Conservation (phyloP, 306 rosid species). For the Citrullus mucosospermus region DNA sequence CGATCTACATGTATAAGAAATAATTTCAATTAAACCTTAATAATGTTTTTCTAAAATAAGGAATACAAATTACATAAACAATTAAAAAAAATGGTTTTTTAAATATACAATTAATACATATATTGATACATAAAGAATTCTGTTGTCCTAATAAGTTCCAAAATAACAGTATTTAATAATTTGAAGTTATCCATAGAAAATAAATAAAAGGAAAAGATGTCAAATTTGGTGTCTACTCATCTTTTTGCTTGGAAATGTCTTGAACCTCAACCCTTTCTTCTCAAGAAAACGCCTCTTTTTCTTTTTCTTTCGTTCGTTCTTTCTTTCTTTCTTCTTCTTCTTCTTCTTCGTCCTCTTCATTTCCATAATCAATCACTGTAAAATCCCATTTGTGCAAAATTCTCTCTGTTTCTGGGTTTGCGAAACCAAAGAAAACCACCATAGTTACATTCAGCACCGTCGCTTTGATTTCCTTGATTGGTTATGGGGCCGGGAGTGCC, state of each 20-base stretch:
- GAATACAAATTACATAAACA: no score
- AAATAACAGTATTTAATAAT: no score
- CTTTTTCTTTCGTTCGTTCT: background rate
- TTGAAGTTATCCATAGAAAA: no score
- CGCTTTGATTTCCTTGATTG: background rate
- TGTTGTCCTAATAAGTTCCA: no score
- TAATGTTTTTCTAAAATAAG: no score
- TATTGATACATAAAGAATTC: no score
- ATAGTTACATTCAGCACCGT: background rate
- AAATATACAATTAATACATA: no score
- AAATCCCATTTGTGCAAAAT: background rate
- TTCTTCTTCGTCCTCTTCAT: background rate
- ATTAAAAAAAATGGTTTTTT: no score
- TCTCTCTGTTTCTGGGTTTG: background rate
- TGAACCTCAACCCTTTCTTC: background rate
- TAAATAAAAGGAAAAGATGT: no score
- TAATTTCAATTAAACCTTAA: no score
- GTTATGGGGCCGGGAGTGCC: conserved; percentile 38
- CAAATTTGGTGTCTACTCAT: no score
- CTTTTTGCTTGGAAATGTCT: background rate
- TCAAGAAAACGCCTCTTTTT: background rate
- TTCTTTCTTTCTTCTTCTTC: background rate
- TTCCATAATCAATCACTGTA: background rate
- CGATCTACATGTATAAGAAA: no score
- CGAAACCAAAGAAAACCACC: background rate